Percentiles rank a stretch among this genome's conserved stretches.
Conservation (phyloP, 257 asterid genomes). For the Lycium barbarum region DNA sequence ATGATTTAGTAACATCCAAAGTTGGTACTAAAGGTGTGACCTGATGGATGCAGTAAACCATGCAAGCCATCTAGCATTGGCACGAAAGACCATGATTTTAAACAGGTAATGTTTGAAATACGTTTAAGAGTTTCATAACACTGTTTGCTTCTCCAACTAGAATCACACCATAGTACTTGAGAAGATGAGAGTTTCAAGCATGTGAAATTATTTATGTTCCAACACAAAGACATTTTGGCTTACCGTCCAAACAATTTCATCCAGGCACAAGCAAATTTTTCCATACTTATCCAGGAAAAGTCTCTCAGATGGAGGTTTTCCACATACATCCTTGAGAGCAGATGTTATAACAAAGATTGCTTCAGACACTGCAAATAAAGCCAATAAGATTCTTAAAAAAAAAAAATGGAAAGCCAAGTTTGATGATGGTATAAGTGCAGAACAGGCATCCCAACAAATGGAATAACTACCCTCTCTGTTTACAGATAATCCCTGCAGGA, state of each 20-base stretch:
- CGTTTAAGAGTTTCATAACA: background rate
- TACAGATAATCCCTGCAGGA: background rate
- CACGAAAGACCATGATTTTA: background rate
- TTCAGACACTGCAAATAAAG: constrained; percentile 69
- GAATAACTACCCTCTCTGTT: background rate
- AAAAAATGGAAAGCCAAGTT: background rate
- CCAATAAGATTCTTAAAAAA: constrained; percentile 3
- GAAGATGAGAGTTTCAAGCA: background rate
- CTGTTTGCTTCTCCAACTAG: constrained; percentile 18
- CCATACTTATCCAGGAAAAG: constrained; percentile 97
- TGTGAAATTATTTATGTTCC: constrained; percentile 1
- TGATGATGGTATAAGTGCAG: background rate
- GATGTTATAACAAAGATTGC: constrained; percentile 87
- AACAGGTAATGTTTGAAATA: background rate
- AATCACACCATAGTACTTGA: constrained; percentile 8
- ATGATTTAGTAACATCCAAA: background rate
- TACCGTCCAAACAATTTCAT: constrained; percentile 99
- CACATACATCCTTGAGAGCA: constrained; percentile 95
- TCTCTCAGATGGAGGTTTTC: constrained; percentile 92
- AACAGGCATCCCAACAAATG: background rate
- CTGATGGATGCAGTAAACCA: background rate
- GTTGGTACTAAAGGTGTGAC: background rate
- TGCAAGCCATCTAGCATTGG: background rate
- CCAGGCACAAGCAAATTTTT: constrained; percentile 92
- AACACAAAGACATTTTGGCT: constrained; percentile 27